Evolutionary conservation across 192 early-diverging fungal species (phyloP).

Genomic region (Obelidium mucronatum): DNA sequence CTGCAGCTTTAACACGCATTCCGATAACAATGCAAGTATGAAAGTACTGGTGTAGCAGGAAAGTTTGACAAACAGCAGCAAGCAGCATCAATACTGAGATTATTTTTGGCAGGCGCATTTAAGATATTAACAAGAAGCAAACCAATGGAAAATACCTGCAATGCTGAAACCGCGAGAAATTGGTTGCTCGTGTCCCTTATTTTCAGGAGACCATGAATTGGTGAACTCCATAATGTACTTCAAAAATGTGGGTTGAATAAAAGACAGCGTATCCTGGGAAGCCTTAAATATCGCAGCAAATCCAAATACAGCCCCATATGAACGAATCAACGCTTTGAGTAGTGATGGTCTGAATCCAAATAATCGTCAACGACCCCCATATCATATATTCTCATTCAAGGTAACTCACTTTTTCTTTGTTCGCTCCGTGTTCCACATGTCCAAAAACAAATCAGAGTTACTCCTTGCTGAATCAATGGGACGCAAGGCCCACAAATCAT

Average conservation of each 20-base stretch:
- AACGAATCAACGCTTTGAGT: conserved; percentile 62
- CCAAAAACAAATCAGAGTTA: conserved; percentile 71
- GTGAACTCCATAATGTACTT: conserved; percentile 68
- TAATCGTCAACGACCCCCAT: not conserved
- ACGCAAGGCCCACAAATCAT: conserved; percentile 78
- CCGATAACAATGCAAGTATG: conserved; percentile 80
- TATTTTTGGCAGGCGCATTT: too few relatives aligned
- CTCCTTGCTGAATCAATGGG: conserved; percentile 61
- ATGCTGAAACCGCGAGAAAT: conserved; percentile 81
- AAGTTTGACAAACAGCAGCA: conserved; percentile 76
- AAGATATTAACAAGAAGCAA: too few relatives aligned
- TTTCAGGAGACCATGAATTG: conserved; percentile 41
- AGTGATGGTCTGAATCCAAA: conserved; percentile 70
- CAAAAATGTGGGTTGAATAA: conserved; percentile 83
- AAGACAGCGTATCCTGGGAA: conserved; percentile 75
- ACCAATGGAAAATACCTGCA: conserved; percentile 61
- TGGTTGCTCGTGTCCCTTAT: conserved; percentile 48
- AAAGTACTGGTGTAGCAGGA: conserved; percentile 89
- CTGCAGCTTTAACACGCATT: conserved; percentile 71
- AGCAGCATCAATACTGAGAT: conserved; percentile 75
- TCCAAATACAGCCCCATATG: conserved; percentile 71
- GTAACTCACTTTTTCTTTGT: conserved; percentile 49
- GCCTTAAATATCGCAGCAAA: conserved; percentile 83
- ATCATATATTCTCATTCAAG: too few relatives aligned
- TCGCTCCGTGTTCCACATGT: conserved; percentile 76